Evolutionary conservation across 2,329 filamentous ascomycete genomes (phyloP), one percentile per base, ranked within the genome.

Genomic region (Macrophomina pseudophaseolina): DNA sequence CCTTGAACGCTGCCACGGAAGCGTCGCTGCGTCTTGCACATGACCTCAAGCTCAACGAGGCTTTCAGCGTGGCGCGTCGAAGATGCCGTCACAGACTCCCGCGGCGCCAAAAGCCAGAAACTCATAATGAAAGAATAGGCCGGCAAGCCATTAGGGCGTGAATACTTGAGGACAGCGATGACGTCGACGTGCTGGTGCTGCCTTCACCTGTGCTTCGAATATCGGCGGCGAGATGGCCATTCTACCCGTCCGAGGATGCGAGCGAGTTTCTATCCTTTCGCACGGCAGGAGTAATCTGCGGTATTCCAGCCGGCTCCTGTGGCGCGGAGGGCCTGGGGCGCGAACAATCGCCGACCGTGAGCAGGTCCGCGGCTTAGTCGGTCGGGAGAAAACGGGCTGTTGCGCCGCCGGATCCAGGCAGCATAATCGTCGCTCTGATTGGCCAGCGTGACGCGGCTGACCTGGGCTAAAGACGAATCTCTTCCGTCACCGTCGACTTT

Each of bases 401-500:
- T 23, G 23, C 23, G 23, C 23, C 23, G 23, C 23, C 23, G 2
- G 23, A 48, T 44, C 44, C 42, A 12, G 11, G 35, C 38, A 44
- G 49, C 35, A 62, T 62, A 30, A 62, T 62, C 58, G 48, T 62
- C 58, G 44, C 58, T 35, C 6, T 62, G 16, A 62, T 62, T 62
- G 58, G 58, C 58, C 38, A 23, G 30, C 58, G 30, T 8, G 30
- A 49, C 58, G 58, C 58, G 58, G 58, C 58, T 62, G 58, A 62
- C 42, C 58, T 49, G 58, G 30, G 30, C 58, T 62, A 62, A 62
- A 62, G 56, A 49, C 58, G 58, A 62, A 16, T 62, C 58, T 60
- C 56, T 62, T 62, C 58, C 44, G 58, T 62, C 58, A 62, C 58
- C 58, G 46, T 23, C 58, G 42, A 62, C 73, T 72, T 71, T 69